These are phyloP conservation scores for Volvox reticuliferus DNA, from an alignment of 139 green algal genomes.

Conservation along the genomic window DNA sequence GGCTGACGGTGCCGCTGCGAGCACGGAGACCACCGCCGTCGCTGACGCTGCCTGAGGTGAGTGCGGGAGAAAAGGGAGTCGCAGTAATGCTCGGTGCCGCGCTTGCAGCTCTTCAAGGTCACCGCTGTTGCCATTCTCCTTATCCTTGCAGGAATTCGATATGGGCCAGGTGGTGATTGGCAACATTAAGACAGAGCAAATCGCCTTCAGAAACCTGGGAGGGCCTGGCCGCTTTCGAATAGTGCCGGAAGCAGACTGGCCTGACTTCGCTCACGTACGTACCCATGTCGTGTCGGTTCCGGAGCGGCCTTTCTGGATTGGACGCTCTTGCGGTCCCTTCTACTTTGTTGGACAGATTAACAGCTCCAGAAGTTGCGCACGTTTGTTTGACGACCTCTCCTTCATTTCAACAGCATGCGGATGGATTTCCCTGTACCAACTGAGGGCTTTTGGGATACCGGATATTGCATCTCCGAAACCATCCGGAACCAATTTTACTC, in stretches of 20 bases:
- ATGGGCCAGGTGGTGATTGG: conserved; percentile 63
- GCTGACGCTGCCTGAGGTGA: conserved; percentile 65
- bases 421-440: too few species aligned
- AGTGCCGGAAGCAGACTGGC: conserved; percentile 59
- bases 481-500: too few species aligned
- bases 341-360: too few species aligned
- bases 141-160: conserved; percentile 29
- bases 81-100: too few species aligned
- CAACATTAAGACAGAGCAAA: conserved; percentile 52
- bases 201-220: conserved; percentile 64
- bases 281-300: too few species aligned
- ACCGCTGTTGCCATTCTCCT: not conserved
- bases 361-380: too few species aligned
- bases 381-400: too few species aligned
- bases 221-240: conserved; percentile 65
- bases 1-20: conserved; percentile 65
- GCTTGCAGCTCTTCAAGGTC: not conserved
- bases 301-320: too few species aligned
- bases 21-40: conserved; percentile 67
- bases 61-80: not conserved
- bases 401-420: too few species aligned
- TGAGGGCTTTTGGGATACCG: too few species aligned
- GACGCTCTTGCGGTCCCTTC: too few species aligned
- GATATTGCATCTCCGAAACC: too few species aligned
- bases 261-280: conserved; percentile 34